phyloP scores from a whole-genome alignment of 495 filamentous ascomycete species.

The Neurospora hispaniola region DNA sequence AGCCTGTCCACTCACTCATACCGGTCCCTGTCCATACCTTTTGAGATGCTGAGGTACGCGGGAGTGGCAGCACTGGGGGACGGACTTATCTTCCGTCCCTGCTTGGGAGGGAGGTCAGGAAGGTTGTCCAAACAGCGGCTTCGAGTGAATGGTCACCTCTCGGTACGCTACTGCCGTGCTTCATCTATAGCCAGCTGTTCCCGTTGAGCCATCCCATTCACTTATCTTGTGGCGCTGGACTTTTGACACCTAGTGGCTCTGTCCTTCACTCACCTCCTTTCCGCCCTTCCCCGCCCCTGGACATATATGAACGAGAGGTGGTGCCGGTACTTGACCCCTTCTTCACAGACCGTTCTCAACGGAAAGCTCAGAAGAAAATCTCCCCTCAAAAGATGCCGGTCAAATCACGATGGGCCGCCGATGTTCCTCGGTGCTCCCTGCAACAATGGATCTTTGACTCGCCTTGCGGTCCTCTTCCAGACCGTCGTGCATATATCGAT shows the following conservation, averaged over 20 bases:
- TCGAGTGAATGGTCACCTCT: not conserved
- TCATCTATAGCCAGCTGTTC: not conserved
- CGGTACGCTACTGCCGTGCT: not conserved
- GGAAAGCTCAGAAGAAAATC: constrained; percentile 3
- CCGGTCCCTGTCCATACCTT: not conserved
- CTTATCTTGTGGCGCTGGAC: not conserved
- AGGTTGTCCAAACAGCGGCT: not conserved
- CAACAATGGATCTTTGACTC: constrained; percentile 32
- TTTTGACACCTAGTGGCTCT: not conserved
- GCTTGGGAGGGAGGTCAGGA: not conserved
- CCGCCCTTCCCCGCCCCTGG: not conserved
- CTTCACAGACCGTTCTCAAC: not conserved
- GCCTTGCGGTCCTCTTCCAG: constrained; percentile 19
- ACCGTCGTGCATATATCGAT: constrained; percentile 35
- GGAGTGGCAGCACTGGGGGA: not conserved
- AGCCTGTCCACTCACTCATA: not conserved
- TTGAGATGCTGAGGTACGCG: not conserved
- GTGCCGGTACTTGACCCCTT: not conserved
- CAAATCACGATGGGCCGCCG: constrained; percentile 32
- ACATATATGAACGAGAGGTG: not conserved
- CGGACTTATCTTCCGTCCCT: not conserved
- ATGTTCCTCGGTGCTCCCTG: constrained; percentile 27
- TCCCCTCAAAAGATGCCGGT: constrained; percentile 22
- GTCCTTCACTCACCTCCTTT: constrained; percentile 1
- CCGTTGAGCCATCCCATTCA: not conserved